These are phyloP conservation scores for Euphrasia confusa DNA, from an alignment of 257 asterid species.

Conservation along the genomic window DNA sequence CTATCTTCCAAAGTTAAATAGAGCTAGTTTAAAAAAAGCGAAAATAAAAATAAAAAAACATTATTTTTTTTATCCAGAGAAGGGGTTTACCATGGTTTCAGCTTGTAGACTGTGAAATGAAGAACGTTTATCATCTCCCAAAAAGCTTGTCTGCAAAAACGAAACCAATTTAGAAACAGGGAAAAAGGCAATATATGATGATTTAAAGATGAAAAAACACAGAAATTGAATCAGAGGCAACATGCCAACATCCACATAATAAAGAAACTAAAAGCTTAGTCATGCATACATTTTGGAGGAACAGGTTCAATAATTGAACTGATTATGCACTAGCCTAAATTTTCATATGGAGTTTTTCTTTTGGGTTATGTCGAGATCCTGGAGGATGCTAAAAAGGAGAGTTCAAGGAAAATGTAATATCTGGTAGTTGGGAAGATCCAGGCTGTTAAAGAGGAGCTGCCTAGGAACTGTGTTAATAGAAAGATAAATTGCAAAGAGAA, in stretches of 20 bases:
- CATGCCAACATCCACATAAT: not conserved
- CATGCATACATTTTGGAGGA: not conserved
- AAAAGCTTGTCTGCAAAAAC: conserved; percentile 54
- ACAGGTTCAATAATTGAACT: not conserved
- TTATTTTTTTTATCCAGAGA: not conserved
- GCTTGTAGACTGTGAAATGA: conserved; percentile 59
- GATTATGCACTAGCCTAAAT: conserved; percentile 6
- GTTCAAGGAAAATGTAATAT: not conserved
- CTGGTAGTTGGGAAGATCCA: not conserved
- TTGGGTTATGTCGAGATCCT: not conserved
- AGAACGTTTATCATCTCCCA: conserved; percentile 63
- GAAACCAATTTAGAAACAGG: conserved; percentile 25
- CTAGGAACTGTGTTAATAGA: not conserved
- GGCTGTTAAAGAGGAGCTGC: conserved; percentile 1
- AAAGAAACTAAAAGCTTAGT: not conserved
- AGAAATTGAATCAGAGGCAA: conserved; percentile 7
- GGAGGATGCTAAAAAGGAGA: conserved; percentile 1
- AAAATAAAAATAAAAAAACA: not conserved
- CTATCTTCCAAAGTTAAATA: conserved; percentile 21
- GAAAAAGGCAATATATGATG: conserved; percentile 12
- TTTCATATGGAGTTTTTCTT: not conserved
- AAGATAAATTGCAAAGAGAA: conserved; percentile 6
- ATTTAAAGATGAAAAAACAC: conserved; percentile 10
- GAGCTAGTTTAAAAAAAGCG: conserved; percentile 11
- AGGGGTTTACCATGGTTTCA: conserved; percentile 48